Evolutionary conservation across 352 stramenopile species (phyloP).

Genomic region (Phytopythium boreale): DNA sequence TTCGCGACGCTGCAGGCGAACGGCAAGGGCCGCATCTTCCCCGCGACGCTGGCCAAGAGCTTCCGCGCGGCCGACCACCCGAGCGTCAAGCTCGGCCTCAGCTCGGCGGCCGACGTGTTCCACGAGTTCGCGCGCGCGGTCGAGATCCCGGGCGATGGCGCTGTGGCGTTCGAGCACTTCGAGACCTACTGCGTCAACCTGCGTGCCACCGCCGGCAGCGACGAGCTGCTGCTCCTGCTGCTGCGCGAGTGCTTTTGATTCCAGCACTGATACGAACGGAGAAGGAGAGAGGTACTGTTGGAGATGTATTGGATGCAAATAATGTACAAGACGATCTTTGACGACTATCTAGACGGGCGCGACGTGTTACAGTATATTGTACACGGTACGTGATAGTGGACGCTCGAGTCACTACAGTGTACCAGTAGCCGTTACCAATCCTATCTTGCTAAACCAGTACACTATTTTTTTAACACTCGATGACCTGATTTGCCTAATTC

Average conservation of each 20-base stretch:
- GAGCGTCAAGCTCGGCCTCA: slow-evolving; percentile 50
- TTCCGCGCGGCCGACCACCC: slow-evolving; percentile 60
- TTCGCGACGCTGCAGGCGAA: slow-evolving; percentile 41
- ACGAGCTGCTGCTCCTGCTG: slow-evolving; percentile 54
- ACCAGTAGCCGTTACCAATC: too few species aligned
- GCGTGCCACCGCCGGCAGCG: slow-evolving; percentile 43
- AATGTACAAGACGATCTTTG: too few species aligned
- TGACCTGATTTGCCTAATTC: too few species aligned
- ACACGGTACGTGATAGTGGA: too few species aligned
- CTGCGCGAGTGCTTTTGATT: slow-evolving; percentile 54
- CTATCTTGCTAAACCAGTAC: too few species aligned
- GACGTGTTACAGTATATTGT: too few species aligned
- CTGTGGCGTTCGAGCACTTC: slow-evolving; percentile 59
- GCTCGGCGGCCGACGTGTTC: slow-evolving; percentile 37
- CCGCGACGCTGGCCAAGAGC: slow-evolving; percentile 49
- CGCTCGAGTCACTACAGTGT: too few species aligned
- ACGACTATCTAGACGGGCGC: too few species aligned
- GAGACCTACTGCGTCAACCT: slow-evolving; percentile 58
- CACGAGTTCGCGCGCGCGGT: slow-evolving; percentile 71
- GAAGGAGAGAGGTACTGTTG: background rate
- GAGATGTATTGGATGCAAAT: too few species aligned
- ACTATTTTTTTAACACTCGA: too few species aligned
- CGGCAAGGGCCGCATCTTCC: slow-evolving; percentile 62
- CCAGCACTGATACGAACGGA: background rate
- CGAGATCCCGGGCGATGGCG: slow-evolving; percentile 51